These are phyloP conservation scores for Rhizophagus prolifer DNA, from an alignment of 192 early-diverging fungal species.

Conservation along the genomic window DNA sequence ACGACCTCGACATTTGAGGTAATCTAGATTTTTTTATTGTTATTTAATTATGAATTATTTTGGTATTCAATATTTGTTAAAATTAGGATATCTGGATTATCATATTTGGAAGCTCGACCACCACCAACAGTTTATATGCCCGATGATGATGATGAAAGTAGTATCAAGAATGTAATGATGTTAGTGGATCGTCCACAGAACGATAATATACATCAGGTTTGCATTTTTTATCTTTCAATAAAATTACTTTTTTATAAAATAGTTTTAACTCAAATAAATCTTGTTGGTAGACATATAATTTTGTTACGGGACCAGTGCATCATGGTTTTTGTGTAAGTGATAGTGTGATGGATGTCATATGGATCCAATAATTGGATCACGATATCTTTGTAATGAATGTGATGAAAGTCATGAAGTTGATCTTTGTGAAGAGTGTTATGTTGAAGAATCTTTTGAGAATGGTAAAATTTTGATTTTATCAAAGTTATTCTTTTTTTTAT, in stretches of 20 bases:
- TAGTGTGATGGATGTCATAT: conserved; percentile 69
- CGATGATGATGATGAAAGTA: conserved; percentile 50
- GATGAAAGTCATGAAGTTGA: conserved; percentile 62
- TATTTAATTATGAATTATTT: background rate
- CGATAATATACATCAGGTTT: background rate
- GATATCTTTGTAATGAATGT: conserved; percentile 68
- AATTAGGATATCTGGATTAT: conserved; percentile 46
- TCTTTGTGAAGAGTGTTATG: conserved; percentile 61
- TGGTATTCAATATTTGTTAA: background rate
- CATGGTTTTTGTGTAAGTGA: conserved; percentile 41
- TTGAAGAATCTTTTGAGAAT: conserved; percentile 1
- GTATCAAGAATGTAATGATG: conserved; percentile 45
- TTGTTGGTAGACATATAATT: background rate
- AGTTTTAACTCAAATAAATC: no score
- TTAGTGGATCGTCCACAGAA: background rate
- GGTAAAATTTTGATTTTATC: background rate
- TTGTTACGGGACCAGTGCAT: conserved; percentile 28
- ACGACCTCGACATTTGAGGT: conserved; percentile 26
- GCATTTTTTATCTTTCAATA: no score
- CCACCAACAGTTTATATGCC: conserved; percentile 54
- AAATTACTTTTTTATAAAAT: no score
- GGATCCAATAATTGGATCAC: conserved; percentile 71
- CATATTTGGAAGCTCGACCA: conserved; percentile 39
- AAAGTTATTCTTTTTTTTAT: background rate
- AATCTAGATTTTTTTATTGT: conserved; percentile 18